Percentiles rank a stretch among this genome's conserved stretches.
phyloP scores from a whole-genome alignment of 306 rosid genomes.

The Acacia crassicarpa region DNA sequence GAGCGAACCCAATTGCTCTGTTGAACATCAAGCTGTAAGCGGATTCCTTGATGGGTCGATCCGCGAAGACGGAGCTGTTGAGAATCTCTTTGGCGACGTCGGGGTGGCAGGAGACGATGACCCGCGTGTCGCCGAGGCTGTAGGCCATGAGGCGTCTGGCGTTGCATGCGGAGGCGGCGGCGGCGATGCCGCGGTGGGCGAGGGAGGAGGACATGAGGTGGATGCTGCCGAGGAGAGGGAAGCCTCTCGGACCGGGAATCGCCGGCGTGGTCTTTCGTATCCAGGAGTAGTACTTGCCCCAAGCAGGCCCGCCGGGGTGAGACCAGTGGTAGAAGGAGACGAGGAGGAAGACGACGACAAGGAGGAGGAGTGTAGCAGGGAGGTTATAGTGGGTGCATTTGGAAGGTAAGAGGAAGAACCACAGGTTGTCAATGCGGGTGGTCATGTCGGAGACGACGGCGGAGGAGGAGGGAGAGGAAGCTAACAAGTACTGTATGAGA shows the following conservation, averaged over 20 bases:
- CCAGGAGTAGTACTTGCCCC: constrained; percentile 53
- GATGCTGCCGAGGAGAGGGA: constrained; percentile 86
- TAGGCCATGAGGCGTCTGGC: constrained; percentile 79
- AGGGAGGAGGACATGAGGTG: constrained; percentile 54
- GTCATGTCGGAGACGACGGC: constrained; percentile 34
- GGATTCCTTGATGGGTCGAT: constrained; percentile 75
- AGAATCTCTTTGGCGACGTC: constrained; percentile 68
- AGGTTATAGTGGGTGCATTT: constrained; percentile 56
- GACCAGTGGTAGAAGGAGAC: constrained; percentile 63
- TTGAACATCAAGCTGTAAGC: constrained; percentile 82
- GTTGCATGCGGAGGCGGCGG: constrained; percentile 53
- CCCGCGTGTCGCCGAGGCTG: constrained; percentile 66
- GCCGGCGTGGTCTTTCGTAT: neutral
- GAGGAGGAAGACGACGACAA: constrained; percentile 42
- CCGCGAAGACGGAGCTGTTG: constrained; percentile 55
- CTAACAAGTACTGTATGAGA: neutral
- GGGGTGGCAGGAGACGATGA: constrained; percentile 56
- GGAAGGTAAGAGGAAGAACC: constrained; percentile 66
- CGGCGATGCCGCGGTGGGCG: constrained; percentile 66
- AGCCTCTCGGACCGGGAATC: constrained; percentile 86
- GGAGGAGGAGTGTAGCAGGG: constrained; percentile 43
- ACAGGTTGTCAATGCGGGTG: constrained; percentile 63
- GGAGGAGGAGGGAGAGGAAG: neutral
- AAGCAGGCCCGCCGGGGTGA: constrained; percentile 96
- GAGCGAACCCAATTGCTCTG: constrained; percentile 87